Base-by-base conservation (phyloP, 768 basidiomycete genomes). In the Phylloporus sp. region DNA sequence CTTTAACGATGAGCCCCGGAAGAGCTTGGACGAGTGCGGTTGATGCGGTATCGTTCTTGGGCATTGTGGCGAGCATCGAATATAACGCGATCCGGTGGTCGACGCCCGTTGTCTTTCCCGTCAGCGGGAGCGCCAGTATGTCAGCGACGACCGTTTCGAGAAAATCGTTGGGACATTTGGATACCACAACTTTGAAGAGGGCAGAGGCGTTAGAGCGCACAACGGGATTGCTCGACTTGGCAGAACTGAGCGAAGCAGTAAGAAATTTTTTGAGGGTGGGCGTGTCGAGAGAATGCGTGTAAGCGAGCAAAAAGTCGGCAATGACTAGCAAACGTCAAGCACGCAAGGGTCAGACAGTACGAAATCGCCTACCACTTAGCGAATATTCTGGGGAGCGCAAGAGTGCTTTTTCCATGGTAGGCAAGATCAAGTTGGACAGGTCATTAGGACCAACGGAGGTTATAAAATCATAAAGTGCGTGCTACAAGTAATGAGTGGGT, bases 41-140 rank as follows among this genome's bases (percentile, higher is more conserved):
- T 0, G 91, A 80, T 1, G 84, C 69, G 0, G 68, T 53, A 3
- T 72, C 58, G 5, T 79, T 80, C 3, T 85, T 75, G 0, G 72
- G 68, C 1, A 93, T 55, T 45, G 63, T 63, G 2, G 76, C 70
- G 2, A 93, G 75, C 84, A 98, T 91, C 1, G 81, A 77, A 70
- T 91, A 95, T 9, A 98, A 73, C 0, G 86, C 75, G 5, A 84
- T 67, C 16, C 95, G 84, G 65, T 98, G 93, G 50, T 95, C 95
- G 2, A 88, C 79, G 2, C 92, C 91, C 1, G 85, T 72, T 0
- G 93, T 90, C 74, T 97, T 99, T 20, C 91, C 88, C 0, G 84
- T 68, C 59, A 86, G 85, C 2, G 92, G 88, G 0, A 92, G 75
- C n/a, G 73, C 71, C 10, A 93, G 71, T 5, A 93, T 67, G 55